These are phyloP conservation scores for Flaveria brownii DNA, from an alignment of 129 eudicot genomes.

Conservation along the genomic window DNA sequence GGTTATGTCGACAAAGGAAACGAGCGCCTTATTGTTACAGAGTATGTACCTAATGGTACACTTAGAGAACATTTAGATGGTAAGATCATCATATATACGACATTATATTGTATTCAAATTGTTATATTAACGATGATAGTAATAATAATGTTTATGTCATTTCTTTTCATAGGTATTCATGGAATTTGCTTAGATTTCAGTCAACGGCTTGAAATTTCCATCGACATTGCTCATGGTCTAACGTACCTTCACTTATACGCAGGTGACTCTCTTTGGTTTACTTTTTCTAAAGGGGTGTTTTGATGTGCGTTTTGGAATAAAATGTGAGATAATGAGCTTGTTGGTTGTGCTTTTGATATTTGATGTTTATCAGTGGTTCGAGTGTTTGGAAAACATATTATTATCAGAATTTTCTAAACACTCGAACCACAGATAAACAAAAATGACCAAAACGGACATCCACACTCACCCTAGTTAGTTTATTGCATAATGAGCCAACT, in stretches of 20 bases:
- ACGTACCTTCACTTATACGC: conserved; percentile 87
- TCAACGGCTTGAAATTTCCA: conserved; percentile 89
- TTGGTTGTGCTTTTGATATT: no score
- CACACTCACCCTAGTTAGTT: background rate
- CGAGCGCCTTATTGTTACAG: conserved; percentile 83
- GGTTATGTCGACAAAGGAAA: conserved; percentile 87
- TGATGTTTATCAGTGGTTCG: background rate
- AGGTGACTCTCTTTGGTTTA: conserved; percentile 42
- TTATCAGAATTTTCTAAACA: no score
- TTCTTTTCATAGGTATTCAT: conserved; percentile 48
- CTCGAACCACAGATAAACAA: background rate
- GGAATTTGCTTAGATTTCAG: conserved; percentile 80
- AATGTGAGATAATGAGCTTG: no score
- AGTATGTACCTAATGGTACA: conserved; percentile 88
- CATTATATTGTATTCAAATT: background rate
- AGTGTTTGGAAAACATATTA: background rate
- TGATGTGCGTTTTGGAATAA: background rate
- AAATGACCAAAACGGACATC: background rate
- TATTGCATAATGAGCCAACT: background rate
- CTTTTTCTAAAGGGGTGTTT: background rate
- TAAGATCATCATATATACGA: conserved; percentile 35
- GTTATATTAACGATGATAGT: background rate
- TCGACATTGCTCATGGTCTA: conserved; percentile 85
- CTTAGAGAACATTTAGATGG: conserved; percentile 98
- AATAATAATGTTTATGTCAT: conserved; percentile 14